Conservation (phyloP, 2,329 filamentous ascomycete species). For the Claviceps capensis region DNA sequence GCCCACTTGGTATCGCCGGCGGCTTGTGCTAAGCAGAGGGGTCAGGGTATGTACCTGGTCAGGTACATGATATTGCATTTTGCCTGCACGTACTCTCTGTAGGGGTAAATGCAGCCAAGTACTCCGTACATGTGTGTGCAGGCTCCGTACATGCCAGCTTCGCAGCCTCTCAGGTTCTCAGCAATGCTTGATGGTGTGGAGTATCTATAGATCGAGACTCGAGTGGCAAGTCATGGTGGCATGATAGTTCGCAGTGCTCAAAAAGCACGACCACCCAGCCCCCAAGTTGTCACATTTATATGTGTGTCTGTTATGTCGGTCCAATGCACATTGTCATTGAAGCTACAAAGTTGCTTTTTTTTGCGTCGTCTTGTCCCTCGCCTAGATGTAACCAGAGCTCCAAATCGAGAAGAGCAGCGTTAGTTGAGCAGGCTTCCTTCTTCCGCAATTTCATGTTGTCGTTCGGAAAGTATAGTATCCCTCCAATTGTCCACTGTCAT, state of each 20-base stretch:
- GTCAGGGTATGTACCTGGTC: neutral
- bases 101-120: no score
- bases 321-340: neutral
- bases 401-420: neutral
- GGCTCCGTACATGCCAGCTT: no score
- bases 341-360: constrained; percentile 1
- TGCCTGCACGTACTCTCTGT: neutral
- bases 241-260: no score
- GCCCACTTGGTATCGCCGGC: constrained; percentile 1
- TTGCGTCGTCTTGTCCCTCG: neutral
- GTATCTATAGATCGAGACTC: no score
- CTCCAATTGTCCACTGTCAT: no score
- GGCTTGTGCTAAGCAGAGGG: neutral
- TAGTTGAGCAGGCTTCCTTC: neutral
- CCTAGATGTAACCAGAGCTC: neutral
- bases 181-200: no score
- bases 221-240: no score
- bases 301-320: neutral
- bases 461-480: no score
- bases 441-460: neutral
- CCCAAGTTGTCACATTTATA: neutral
- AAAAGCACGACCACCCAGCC: neutral
- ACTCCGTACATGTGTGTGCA: no score
- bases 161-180: no score
- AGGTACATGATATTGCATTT: neutral